Evolutionary conservation across 2,329 filamentous ascomycete genomes (phyloP), one percentile per base, ranked within the genome.

Genomic region (Trichothecium roseum): DNA sequence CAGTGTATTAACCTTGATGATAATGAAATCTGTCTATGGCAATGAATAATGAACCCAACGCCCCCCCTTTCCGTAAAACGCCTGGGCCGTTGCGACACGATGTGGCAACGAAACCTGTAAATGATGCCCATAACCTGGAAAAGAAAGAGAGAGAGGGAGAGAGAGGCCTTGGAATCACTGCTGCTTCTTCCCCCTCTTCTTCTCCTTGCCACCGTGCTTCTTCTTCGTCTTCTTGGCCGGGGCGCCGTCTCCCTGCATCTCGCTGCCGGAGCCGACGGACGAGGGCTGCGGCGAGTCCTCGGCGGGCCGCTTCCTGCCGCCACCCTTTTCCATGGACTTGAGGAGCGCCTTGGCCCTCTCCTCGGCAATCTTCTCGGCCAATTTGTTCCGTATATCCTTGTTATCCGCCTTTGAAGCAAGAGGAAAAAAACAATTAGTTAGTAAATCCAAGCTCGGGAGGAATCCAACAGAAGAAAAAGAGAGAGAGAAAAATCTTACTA

Each of bases 301-400:
- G 1, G 56, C 59, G 3, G 56, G 52, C 31, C 65, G 56, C 49
- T 72, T 66, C 48, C 68, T 64, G 40, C 57, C 29, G 13, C 22
- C n/a, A 3, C 18, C 56, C 24, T 52, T 43, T 41, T 63, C 58
- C 4, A 68, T 54, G 2, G 57, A 57, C 45, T 63, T 70, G 34
- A 69, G 53, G 3, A 69, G 55, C 8, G 68, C 67, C 51, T 68
- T 71, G 28, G 68, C 68, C 8, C 64, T 60, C 54, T 74, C 71
- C 44, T 68, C 72, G 3, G 70, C 68, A 42, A 76, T 68, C 53
- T 72, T 68, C 43, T 74, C 69, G 4, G 63, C 63, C 24, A 77
- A 54, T 49, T 67, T 71, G 18, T 55, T 59, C 44, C 66, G 71
- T 34, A 77, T 52, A 3, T 57, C 50, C 39, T 72, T 67, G 48